Conservation (phyloP, 768 basidiomycete genomes). For the Astraeus odoratus region DNA sequence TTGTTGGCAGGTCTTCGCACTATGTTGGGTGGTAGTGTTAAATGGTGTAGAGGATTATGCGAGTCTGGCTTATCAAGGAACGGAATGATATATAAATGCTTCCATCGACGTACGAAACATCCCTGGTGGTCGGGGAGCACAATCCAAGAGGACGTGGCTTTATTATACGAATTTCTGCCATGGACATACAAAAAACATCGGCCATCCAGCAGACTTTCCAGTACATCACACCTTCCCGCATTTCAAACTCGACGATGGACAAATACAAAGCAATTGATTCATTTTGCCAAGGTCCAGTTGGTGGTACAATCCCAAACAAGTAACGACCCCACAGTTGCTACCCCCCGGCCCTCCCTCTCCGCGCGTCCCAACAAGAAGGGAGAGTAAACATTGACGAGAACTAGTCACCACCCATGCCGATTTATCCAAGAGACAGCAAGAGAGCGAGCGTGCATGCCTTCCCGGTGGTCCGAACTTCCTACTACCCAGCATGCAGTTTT, state of each 20-base stretch:
- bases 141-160: too few species aligned
- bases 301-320: slow-evolving; percentile 15
- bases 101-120: too few species aligned
- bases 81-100: too few species aligned
- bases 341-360: slow-evolving; percentile 3
- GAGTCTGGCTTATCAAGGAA: too few species aligned
- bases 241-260: background rate
- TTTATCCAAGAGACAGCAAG: slow-evolving; percentile 16
- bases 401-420: slow-evolving; percentile 14
- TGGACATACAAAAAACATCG: background rate
- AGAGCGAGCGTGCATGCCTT: slow-evolving; percentile 21
- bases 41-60: too few species aligned
- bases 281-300: background rate
- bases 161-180: too few species aligned
- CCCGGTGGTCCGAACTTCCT: slow-evolving; percentile 11
- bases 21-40: too few species aligned
- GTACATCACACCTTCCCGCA: background rate
- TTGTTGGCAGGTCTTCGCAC: too few species aligned
- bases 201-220: background rate
- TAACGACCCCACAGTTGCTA: slow-evolving; percentile 19
- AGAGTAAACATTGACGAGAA: background rate
- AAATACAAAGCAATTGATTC: background rate
- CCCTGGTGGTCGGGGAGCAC: too few species aligned
- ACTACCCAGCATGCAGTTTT: slow-evolving; percentile 4
- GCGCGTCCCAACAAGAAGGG: slow-evolving; percentile 19